Evolutionary conservation across 305 asterid genomes (phyloP).

Genomic region (Rubia occidens): DNA sequence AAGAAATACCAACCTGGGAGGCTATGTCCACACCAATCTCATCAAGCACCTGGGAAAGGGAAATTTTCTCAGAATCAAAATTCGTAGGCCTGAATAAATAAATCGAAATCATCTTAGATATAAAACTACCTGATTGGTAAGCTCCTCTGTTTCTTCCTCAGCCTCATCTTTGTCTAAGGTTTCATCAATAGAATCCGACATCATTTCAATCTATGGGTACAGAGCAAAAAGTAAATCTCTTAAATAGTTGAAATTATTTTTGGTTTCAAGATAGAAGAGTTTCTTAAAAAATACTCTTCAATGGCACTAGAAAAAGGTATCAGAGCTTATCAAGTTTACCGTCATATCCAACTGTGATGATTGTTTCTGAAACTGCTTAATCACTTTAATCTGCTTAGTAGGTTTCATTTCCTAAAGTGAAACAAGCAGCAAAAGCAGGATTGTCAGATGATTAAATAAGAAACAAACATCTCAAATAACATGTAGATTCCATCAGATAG

Average conservation of each 20-base stretch:
- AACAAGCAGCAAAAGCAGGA: constrained; percentile 1
- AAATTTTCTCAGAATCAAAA: constrained; percentile 7
- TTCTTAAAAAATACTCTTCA: neutral
- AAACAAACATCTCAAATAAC: neutral
- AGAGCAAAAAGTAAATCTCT: constrained; percentile 5
- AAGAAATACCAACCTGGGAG: constrained; percentile 58
- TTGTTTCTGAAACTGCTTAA: constrained; percentile 80
- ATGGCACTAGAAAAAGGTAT: neutral
- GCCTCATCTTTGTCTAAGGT: constrained; percentile 87
- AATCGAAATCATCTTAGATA: neutral
- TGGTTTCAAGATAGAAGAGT: neutral
- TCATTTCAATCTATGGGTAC: constrained; percentile 72
- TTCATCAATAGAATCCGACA: constrained; percentile 89
- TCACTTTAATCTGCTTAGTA: constrained; percentile 73
- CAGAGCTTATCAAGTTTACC: constrained; percentile 35
- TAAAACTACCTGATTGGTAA: constrained; percentile 69
- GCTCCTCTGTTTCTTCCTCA: constrained; percentile 90
- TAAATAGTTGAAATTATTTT: neutral
- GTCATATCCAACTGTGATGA: constrained; percentile 96
- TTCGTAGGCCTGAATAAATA: neutral
- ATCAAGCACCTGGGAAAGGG: constrained; percentile 59
- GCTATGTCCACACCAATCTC: constrained; percentile 89
- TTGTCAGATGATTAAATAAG: neutral
- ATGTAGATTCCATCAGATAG: neutral
- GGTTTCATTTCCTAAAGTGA: constrained; percentile 86